Evolutionary conservation across 805 yeast genomes (phyloP), one percentile per base, ranked within the genome.

Genomic region (Metschnikowia kunwiensis): DNA sequence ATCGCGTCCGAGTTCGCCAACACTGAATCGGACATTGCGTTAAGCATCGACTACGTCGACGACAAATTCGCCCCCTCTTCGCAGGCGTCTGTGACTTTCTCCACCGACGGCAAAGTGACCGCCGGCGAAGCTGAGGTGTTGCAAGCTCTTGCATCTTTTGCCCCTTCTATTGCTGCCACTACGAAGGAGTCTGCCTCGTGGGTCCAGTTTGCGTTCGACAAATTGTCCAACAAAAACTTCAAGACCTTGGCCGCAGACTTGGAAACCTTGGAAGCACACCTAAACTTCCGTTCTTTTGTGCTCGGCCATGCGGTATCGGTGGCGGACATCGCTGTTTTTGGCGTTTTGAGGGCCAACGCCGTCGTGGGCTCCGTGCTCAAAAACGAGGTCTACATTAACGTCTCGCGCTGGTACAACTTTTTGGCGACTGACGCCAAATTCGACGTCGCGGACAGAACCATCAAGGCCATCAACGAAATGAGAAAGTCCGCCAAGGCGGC

Each of bases 251-350:
- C 93, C 26, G 75, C 70, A 28, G 80, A 82, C 51, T 75, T 91
- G 58, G 96, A 86, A 61, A 74, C 75, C 55, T 72, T 91, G 52
- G 96, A 91, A 51, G 64, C 80, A 30, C 89, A 82, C 61, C 74
- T 91, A 62, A 86, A 86, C 73, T 78, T 85, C 72, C 78, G 96
- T 57, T 77, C 96, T 6, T 89, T 77, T 58, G 59, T 87, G 36
- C 63, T 75, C 37, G 95, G 93, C 25, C 73, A 79, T 63, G 49
- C 68, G n/a, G 66, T 74, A 44, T 68, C 94, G 10, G 61, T 80
- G 28, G 93, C 95, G 35, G 98, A 91, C 63, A 70, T 87, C 43
- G 85, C 91, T 11, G 72, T 84, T 14, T 91, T 97, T 97, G 97
- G 97, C 62, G 86, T 83, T 32, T 71, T 91, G 50, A 80, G 97